A percentile compares a stretch with the other conserved stretches of the same genome.
phyloP scores from a whole-genome alignment of 2,329 filamentous ascomycete species.

The Paradendryphiella salina region DNA sequence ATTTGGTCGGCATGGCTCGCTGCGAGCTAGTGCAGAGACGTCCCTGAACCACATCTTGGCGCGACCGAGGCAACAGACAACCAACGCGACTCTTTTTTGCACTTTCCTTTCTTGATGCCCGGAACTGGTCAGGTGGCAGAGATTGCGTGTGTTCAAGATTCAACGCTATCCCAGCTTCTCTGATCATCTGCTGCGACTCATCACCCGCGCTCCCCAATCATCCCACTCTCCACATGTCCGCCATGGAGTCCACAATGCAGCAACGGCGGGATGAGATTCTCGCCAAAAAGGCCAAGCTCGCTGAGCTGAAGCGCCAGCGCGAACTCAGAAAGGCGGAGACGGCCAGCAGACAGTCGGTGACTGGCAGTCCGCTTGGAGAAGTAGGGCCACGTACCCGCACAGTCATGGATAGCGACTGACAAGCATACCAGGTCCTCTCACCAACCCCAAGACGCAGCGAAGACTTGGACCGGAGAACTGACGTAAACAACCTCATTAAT shows the following conservation, averaged over 20 bases:
- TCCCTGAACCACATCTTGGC: conserved; percentile 34
- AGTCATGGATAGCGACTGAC: conserved; percentile 12
- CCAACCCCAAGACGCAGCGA: conserved; percentile 68
- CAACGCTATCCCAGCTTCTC: no score
- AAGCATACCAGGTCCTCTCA: conserved; percentile 62
- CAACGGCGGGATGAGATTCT: conserved; percentile 93
- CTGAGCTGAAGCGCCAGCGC: conserved; percentile 90
- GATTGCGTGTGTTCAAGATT: background rate
- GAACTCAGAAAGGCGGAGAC: conserved; percentile 78
- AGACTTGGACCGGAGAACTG: conserved; percentile 64
- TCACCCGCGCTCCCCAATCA: background rate
- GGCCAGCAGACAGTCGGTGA: conserved; percentile 65
- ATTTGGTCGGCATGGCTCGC: conserved; percentile 25
- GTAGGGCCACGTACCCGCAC: conserved; percentile 52
- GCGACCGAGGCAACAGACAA: conserved; percentile 21
- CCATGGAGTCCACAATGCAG: conserved; percentile 62
- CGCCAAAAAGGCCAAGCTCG: conserved; percentile 95
- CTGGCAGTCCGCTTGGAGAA: conserved; percentile 67
- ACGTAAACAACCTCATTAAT: conserved; percentile 83
- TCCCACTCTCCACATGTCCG: conserved; percentile 11
- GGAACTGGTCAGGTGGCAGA: background rate
- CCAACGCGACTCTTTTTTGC: conserved; percentile 6
- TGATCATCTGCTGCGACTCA: background rate
- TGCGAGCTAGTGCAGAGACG: conserved; percentile 19
- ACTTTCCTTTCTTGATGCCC: background rate